A percentile compares a stretch with the other conserved stretches of the same genome.
Conservation (phyloP, 164 flowering plant genomes). For the Tetrastigma voinierianum region DNA sequence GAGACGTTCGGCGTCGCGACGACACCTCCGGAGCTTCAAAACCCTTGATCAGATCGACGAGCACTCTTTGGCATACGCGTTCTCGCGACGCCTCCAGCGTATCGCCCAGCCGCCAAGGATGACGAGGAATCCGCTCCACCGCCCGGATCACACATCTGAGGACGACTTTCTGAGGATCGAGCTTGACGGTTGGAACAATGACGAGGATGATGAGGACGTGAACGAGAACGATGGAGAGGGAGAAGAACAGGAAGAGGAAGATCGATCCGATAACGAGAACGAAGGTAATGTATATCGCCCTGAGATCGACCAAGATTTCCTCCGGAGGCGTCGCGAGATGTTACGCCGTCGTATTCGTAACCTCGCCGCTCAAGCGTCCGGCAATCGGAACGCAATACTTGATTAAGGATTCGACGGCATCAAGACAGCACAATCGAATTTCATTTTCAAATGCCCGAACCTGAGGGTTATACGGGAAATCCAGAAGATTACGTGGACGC, state of each 20-base stretch:
- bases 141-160: conserved; percentile 30
- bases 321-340: conserved; percentile 48
- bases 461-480: conserved; percentile 59
- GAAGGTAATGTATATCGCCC: conserved; percentile 15
- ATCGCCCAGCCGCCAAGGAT: conserved; percentile 54
- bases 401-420: conserved; percentile 77
- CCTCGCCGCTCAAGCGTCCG: conserved; percentile 40
- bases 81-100: conserved; percentile 57
- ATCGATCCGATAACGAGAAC: conserved; percentile 24
- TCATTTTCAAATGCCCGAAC: conserved; percentile 51
- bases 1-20: conserved; percentile 35
- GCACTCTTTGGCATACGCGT: conserved; percentile 47
- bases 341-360: conserved; percentile 57
- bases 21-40: conserved; percentile 6
- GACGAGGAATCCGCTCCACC: conserved; percentile 42
- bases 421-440: conserved; percentile 69
- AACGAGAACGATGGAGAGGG: conserved; percentile 18
- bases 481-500: conserved; percentile 86
- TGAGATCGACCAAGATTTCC: conserved; percentile 23
- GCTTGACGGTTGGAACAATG: conserved; percentile 59
- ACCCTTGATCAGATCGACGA: conserved; percentile 28
- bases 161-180: conserved; percentile 69
- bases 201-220: conserved; percentile 23
- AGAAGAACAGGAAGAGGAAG: conserved; percentile 25
- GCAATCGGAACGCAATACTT: conserved; percentile 48